phyloP scores from a whole-genome alignment of 202 grass and related monocot genomes.

The Zoysia matrella region DNA sequence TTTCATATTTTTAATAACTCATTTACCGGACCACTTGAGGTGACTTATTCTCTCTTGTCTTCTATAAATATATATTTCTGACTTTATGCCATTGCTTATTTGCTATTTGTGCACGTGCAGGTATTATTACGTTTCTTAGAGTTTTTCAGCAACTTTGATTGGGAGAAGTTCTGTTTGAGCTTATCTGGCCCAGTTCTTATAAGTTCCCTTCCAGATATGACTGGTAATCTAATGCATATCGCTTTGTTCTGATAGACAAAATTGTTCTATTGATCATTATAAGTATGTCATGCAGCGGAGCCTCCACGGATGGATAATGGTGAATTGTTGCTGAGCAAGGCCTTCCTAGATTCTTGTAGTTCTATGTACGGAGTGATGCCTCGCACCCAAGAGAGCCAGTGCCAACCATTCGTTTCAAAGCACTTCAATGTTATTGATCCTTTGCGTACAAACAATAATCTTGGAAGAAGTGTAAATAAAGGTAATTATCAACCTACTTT shows the following conservation, averaged over 20 bases:
- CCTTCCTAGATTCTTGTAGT: slow-evolving; percentile 71
- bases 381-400: slow-evolving; percentile 64
- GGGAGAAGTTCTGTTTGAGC: slow-evolving; percentile 89
- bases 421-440: no score
- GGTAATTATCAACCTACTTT: slow-evolving; percentile 52
- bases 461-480: no score
- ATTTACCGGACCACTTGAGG: slow-evolving; percentile 94
- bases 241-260: slow-evolving; percentile 29
- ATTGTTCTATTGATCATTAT: slow-evolving; percentile 27
- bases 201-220: slow-evolving; percentile 88
- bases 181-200: slow-evolving; percentile 91
- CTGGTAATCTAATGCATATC: slow-evolving; percentile 54
- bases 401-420: slow-evolving; percentile 85
- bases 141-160: no score
- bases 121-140: slow-evolving; percentile 91
- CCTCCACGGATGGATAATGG: no score
- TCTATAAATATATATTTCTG: slow-evolving; percentile 7
- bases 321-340: slow-evolving; percentile 68
- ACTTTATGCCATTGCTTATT: slow-evolving; percentile 35
- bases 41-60: slow-evolving; percentile 47
- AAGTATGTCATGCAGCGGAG: slow-evolving; percentile 67
- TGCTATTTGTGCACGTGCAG: slow-evolving; percentile 50
- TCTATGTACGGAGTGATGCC: slow-evolving; percentile 54
- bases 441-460: no score
- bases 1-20: slow-evolving; percentile 94